Conservation (phyloP, 257 asterid species). For the Solanum verrucosum region DNA sequence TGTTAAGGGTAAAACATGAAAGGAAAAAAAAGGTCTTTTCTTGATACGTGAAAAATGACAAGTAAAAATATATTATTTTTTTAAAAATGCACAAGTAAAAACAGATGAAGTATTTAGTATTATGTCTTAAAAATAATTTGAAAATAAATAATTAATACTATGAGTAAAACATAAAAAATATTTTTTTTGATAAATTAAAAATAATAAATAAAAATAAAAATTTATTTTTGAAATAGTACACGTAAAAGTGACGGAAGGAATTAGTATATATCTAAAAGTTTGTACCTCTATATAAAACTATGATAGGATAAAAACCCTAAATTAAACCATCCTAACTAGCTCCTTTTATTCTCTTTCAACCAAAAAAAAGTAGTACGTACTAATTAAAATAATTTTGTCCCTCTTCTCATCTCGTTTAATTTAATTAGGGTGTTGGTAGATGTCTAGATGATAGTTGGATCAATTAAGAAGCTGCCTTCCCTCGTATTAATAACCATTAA, state of each 20-base stretch:
- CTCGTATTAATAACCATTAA: neutral
- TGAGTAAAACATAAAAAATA: no score
- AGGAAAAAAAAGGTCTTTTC: no score
- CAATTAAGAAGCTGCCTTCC: neutral
- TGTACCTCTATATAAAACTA: neutral
- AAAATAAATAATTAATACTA: no score
- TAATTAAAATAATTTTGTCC: neutral
- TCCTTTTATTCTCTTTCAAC: neutral
- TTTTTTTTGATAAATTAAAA: no score
- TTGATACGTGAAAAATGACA: no score
- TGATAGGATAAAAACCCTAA: no score
- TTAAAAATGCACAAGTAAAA: no score
- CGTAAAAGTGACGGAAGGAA: neutral
- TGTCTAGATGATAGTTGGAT: neutral
- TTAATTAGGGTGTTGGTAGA: neutral
- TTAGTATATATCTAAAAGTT: neutral
- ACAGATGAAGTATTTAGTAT: no score
- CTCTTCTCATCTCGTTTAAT: neutral
- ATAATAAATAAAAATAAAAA: no score
- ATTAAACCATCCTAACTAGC: neutral
- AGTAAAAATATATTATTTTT: no score
- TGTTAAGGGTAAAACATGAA: no score
- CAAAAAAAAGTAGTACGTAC: neutral
- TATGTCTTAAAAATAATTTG: no score
- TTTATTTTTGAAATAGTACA: neutral